These are phyloP conservation scores for Mikania micrantha DNA, from an alignment of 129 eudicot genomes.

Conservation along the genomic window DNA sequence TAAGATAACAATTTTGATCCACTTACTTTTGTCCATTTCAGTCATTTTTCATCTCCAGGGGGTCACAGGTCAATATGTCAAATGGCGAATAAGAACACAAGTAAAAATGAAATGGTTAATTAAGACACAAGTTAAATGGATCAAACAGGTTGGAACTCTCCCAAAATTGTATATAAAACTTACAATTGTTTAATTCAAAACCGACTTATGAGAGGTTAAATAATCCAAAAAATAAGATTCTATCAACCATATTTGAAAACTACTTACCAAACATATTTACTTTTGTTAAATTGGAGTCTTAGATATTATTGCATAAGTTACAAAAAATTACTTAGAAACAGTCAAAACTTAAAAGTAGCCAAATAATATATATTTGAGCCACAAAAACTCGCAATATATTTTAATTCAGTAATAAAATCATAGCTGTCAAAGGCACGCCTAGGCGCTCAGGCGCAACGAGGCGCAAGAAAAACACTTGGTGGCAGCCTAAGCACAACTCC, in stretches of 20 bases:
- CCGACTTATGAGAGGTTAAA: neutral
- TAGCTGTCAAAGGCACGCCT: no score
- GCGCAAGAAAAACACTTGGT: no score
- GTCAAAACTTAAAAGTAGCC: neutral
- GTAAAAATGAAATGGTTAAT: neutral
- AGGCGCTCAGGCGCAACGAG: no score
- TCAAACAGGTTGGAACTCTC: neutral
- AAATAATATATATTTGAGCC: neutral
- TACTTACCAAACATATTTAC: neutral
- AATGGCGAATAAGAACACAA: neutral
- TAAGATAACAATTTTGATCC: neutral
- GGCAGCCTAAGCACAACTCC: no score
- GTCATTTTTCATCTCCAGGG: neutral
- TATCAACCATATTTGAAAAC: neutral
- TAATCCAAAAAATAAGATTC: neutral
- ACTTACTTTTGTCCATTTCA: neutral
- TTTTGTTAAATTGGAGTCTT: neutral
- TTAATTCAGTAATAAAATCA: no score
- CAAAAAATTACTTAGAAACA: neutral
- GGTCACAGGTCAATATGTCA: neutral
- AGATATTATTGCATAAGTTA: neutral
- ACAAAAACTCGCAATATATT: neutral
- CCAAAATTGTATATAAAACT: neutral
- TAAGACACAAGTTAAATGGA: neutral
- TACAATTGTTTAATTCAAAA: neutral